Evolutionary conservation across 2,329 filamentous ascomycete genomes (phyloP).

Genomic region (Chaetomium globosum): DNA sequence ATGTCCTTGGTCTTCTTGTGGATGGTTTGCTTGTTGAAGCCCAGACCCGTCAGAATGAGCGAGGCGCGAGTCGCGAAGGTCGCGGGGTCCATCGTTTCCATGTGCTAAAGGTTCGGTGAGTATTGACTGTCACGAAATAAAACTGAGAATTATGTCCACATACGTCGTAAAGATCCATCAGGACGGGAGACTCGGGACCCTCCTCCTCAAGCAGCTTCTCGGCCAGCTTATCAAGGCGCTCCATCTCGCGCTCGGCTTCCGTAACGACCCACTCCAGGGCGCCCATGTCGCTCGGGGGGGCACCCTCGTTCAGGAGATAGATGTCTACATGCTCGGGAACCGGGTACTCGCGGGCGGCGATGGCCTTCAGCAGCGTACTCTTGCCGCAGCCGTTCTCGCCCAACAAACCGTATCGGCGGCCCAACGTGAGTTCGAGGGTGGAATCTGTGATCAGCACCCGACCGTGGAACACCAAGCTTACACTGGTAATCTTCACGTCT

Average conservation of each 20-base stretch:
- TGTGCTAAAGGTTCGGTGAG: slow-evolving; percentile 65
- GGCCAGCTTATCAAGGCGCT: slow-evolving; percentile 81
- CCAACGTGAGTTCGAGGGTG: slow-evolving; percentile 89
- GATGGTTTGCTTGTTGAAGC: slow-evolving; percentile 98
- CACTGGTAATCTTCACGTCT: slow-evolving; percentile 96
- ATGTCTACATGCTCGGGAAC: slow-evolving; percentile 97
- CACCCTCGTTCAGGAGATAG: slow-evolving; percentile 97
- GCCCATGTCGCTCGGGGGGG: slow-evolving; percentile 82
- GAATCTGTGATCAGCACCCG: slow-evolving; percentile 93
- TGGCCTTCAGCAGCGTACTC: slow-evolving; percentile 94
- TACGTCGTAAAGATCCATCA: slow-evolving; percentile 96
- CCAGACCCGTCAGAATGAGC: slow-evolving; percentile 95
- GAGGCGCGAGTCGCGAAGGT: slow-evolving; percentile 96
- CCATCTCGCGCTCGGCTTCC: slow-evolving; percentile 91
- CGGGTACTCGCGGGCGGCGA: slow-evolving; percentile 89
- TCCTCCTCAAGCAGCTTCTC: slow-evolving; percentile 90
- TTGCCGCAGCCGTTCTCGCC: slow-evolving; percentile 99
- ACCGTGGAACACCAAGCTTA: slow-evolving; percentile 95
- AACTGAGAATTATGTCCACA: slow-evolving; percentile 41
- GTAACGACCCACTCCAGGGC: slow-evolving; percentile 96
- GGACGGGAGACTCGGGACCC: slow-evolving; percentile 83
- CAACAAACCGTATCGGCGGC: slow-evolving; percentile 88
- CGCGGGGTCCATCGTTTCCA: slow-evolving; percentile 98
- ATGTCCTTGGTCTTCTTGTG: slow-evolving; percentile 99
- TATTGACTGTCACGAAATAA: not conserved